These are phyloP conservation scores for Hydrangea macrophylla DNA, from an alignment of 148 eudicot genomes.

Conservation along the genomic window DNA sequence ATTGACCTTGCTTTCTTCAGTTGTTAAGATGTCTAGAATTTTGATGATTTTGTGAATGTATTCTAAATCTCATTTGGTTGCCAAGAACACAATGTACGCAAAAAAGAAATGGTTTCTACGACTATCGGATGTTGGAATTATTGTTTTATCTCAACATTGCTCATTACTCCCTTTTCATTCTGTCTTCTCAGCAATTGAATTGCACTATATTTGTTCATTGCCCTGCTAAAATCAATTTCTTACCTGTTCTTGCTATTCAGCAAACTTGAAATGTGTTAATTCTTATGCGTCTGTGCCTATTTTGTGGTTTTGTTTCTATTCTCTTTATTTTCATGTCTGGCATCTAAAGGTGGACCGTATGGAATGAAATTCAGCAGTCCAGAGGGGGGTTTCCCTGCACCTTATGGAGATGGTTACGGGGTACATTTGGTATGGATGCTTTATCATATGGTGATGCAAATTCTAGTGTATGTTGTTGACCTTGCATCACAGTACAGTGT, in stretches of 20 bases:
- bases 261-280: background rate
- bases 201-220: background rate
- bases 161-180: background rate
- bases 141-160: background rate
- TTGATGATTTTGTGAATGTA: background rate
- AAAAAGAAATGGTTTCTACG: background rate
- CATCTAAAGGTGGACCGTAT: conserved; percentile 64
- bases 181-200: background rate
- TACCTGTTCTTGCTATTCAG: background rate
- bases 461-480: background rate
- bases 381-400: conserved; percentile 52
- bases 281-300: background rate
- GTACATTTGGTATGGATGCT: conserved; percentile 55
- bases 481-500: background rate
- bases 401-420: conserved; percentile 76
- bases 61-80: background rate
- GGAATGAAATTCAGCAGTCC: conserved; percentile 56
- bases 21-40: conserved; percentile 1
- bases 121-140: background rate
- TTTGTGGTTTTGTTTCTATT: conserved; percentile 16
- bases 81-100: too few species aligned
- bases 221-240: background rate
- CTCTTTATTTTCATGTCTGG: conserved; percentile 15
- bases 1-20: background rate
- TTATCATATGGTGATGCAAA: background rate